Conservation (phyloP, 2,329 filamentous ascomycete genomes). For the Claviceps sp. region DNA sequence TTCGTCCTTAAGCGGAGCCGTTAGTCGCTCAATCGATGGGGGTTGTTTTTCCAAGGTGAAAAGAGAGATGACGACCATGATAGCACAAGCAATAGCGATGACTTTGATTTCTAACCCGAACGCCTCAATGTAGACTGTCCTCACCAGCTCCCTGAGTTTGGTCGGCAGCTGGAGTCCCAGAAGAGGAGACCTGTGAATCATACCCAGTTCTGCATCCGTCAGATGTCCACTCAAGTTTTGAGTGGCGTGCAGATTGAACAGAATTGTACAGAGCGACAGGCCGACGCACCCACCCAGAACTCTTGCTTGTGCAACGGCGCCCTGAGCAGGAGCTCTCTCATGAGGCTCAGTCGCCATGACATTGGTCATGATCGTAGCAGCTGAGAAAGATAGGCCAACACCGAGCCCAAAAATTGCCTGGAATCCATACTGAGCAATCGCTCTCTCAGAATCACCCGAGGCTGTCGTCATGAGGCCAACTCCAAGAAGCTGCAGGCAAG, state of each 20-base stretch:
- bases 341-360: constrained; percentile 32
- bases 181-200: constrained; percentile 31
- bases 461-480: constrained; percentile 36
- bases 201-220: constrained; percentile 23
- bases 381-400: constrained; percentile 43
- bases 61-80: constrained; percentile 29
- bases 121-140: constrained; percentile 29
- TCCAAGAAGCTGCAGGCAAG: constrained; percentile 38
- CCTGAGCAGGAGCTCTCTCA: constrained; percentile 44
- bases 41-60: constrained; percentile 32
- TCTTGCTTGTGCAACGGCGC: constrained; percentile 44
- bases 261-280: constrained; percentile 43
- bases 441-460: constrained; percentile 16
- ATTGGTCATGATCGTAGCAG: constrained; percentile 43
- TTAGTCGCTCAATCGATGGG: constrained; percentile 19
- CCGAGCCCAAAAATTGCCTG: constrained; percentile 45
- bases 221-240: constrained; percentile 22
- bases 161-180: constrained; percentile 22
- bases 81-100: constrained; percentile 29
- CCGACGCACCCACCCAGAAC: constrained; percentile 48
- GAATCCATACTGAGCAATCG: constrained; percentile 36
- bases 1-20: constrained; percentile 17
- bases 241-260: constrained; percentile 36
- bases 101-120: constrained; percentile 33
- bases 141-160: constrained; percentile 21